A percentile compares a stretch with the other conserved stretches of the same genome.
Conservation (phyloP, 306 rosid species). For the Pterocarpus santalinus region DNA sequence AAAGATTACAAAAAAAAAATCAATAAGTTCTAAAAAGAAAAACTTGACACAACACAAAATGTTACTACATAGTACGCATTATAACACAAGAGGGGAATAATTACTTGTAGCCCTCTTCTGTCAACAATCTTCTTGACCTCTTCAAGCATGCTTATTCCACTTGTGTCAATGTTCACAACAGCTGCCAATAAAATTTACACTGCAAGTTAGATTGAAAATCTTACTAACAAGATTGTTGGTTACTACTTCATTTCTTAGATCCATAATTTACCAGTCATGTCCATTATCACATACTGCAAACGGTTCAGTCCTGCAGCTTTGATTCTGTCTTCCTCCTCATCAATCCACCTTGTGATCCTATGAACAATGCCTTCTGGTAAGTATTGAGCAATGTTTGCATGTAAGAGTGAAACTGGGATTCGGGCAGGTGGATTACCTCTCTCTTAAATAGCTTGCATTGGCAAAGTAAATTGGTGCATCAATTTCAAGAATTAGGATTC, state of each 20-base stretch:
- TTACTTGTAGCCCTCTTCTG: constrained; percentile 86
- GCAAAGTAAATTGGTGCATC: constrained; percentile 84
- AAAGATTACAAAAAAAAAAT: background rate
- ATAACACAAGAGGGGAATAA: background rate
- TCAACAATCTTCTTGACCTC: constrained; percentile 78
- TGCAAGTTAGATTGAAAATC: constrained; percentile 25
- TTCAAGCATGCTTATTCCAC: constrained; percentile 96
- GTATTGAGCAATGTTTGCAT: constrained; percentile 4
- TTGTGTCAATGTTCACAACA: constrained; percentile 92
- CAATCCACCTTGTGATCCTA: constrained; percentile 94
- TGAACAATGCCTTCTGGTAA: constrained; percentile 20
- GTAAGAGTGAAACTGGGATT: background rate
- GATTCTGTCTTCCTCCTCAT: constrained; percentile 90
- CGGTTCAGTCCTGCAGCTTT: constrained; percentile 64
- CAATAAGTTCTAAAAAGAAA: constrained; percentile 3
- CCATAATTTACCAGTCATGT: constrained; percentile 72
- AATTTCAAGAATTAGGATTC: constrained; percentile 81
- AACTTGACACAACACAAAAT: background rate
- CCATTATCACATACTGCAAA: constrained; percentile 79
- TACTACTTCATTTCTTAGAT: constrained; percentile 5
- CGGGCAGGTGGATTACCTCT: constrained; percentile 55
- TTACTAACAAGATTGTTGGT: background rate
- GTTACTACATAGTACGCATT: background rate
- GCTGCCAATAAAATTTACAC: constrained; percentile 58
- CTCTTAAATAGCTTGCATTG: constrained; percentile 80